phyloP scores from a whole-genome alignment of 257 asterid genomes.

The Penstemon newberryi region DNA sequence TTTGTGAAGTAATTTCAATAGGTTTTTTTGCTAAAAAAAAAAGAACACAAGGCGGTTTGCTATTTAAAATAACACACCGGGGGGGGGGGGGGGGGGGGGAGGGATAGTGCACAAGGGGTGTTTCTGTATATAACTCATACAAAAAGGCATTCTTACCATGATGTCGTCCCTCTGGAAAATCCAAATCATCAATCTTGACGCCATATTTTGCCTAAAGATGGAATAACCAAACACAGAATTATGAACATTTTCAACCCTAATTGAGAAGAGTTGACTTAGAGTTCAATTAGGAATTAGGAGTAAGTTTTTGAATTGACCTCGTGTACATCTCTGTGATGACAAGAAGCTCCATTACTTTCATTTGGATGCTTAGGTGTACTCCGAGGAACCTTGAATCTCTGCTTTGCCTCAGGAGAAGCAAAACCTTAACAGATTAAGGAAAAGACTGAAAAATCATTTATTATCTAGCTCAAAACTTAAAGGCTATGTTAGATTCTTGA shows the following conservation, averaged over 20 bases:
- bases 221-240: not conserved
- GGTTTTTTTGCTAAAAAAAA: too few species aligned
- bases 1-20: too few species aligned
- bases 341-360: constrained; percentile 38
- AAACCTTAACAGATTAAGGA: constrained; percentile 70
- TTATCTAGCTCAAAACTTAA: not conserved
- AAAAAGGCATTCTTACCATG: constrained; percentile 43
- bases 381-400: constrained; percentile 74
- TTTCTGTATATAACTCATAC: too few species aligned
- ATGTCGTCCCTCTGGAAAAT: constrained; percentile 33
- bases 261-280: constrained; percentile 4
- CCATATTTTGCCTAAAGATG: constrained; percentile 42
- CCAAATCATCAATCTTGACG: constrained; percentile 32
- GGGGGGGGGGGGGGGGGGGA: too few species aligned
- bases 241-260: constrained; percentile 1
- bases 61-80: too few species aligned
- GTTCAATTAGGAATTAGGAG: constrained; percentile 15
- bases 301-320: constrained; percentile 36
- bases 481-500: too few species aligned
- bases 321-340: constrained; percentile 22
- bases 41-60: too few species aligned
- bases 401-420: constrained; percentile 91
- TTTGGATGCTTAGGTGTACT: constrained; percentile 41
- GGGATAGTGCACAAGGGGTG: too few species aligned
- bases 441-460: constrained; percentile 6